Conservation (phyloP, 257 asterid genomes). For the Coffea canephora region DNA sequence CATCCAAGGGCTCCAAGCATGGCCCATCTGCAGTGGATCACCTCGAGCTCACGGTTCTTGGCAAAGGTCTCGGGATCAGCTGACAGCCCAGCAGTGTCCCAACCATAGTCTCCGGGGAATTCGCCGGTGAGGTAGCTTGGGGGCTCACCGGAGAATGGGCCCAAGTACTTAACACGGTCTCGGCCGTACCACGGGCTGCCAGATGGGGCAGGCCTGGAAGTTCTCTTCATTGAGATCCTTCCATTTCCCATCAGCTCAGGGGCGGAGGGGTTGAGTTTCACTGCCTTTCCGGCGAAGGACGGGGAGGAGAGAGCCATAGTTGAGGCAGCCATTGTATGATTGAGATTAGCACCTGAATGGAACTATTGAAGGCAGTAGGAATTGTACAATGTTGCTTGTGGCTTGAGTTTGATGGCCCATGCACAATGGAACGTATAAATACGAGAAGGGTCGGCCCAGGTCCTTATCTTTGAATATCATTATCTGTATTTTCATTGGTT, state of each 20-base stretch:
- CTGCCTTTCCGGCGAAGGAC: neutral
- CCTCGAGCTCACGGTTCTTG: neutral
- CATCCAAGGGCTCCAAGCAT: conserved; percentile 1
- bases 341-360: neutral
- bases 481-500: neutral
- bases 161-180: neutral
- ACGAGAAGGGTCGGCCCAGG: neutral
- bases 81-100: neutral
- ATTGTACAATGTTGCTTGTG: neutral
- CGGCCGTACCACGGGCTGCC: neutral
- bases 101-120: neutral
- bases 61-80: conserved; percentile 4
- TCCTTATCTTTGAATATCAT: conserved; percentile 9
- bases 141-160: neutral
- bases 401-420: neutral
- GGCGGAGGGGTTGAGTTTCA: neutral
- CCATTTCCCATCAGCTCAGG: neutral
- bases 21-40: neutral
- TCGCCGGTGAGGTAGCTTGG: neutral
- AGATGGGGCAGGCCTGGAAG: neutral
- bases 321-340: neutral
- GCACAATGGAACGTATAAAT: neutral
- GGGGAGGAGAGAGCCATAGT: neutral
- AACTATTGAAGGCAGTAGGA: neutral
- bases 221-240: neutral